These are phyloP conservation scores for Nemania sp. DNA, from an alignment of 2,329 filamentous ascomycete species.

Conservation along the genomic window DNA sequence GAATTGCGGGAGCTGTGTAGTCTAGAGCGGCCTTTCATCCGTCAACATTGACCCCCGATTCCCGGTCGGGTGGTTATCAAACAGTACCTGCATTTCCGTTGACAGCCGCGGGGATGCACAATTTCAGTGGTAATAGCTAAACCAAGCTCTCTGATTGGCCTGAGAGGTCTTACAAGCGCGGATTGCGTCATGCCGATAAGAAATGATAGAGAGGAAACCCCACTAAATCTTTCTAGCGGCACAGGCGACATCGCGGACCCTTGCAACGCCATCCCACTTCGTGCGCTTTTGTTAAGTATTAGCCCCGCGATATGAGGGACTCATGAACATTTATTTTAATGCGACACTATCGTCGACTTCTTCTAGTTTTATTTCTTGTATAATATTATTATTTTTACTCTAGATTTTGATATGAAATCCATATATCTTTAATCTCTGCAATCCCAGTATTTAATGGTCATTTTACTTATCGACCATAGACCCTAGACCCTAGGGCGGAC, in stretches of 20 bases:
- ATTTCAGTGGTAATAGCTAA: slow-evolving; percentile 1
- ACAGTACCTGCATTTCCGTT: slow-evolving; percentile 30
- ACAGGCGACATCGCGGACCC: slow-evolving; percentile 32
- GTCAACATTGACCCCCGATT: background rate
- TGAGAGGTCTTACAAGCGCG: background rate
- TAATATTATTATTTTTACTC: background rate
- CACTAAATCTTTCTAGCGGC: slow-evolving; percentile 17
- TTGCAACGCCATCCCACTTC: slow-evolving; percentile 31
- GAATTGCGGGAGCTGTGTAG: too few relatives aligned
- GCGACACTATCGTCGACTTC: slow-evolving; percentile 9
- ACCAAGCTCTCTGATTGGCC: slow-evolving; percentile 22
- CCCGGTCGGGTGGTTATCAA: background rate
- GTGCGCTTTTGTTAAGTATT: slow-evolving; percentile 8
- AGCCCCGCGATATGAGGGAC: slow-evolving; percentile 12
- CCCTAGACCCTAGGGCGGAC: background rate
- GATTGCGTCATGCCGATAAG: slow-evolving; percentile 17
- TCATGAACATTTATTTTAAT: background rate
- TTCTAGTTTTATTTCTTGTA: background rate
- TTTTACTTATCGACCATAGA: background rate
- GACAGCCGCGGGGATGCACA: slow-evolving; percentile 27
- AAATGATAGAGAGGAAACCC: slow-evolving; percentile 11
- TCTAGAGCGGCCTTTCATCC: background rate
- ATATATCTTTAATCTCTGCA: background rate
- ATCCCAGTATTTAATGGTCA: background rate
- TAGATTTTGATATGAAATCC: background rate